Base-by-base conservation (phyloP, 208 protist genomes). In the Perkinsela sp. region DNA sequence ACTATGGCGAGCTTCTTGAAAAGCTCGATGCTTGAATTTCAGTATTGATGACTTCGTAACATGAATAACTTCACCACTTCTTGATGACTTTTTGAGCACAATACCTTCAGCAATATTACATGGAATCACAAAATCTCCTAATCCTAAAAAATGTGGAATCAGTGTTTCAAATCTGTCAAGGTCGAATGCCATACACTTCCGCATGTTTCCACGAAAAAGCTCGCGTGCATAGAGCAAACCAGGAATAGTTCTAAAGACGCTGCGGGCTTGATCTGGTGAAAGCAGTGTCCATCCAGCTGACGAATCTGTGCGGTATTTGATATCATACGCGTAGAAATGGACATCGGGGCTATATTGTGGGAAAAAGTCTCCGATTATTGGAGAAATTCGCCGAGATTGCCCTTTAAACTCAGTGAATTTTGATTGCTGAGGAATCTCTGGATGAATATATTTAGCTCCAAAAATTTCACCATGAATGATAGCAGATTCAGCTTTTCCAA, bases 301-400 rank as follows among this genome's bases (percentile, higher is more conserved):
- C 22, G 40, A 22, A 22, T 1, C 70, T 28, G 72, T 31, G 48
- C 78, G 78, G 74, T 85, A 84, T 72, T 90, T 88, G 69, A 90
- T 79, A 74, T 90, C 85, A 67, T 88, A 90, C 32, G 85, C 85
- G 70, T 87, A 88, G 71, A 90, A 90, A 68, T 85, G 82, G 28
- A 90, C 78, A 71, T 85, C 71, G 28, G 85, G 85, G 76, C 78
- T 80, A 73, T 90, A 90, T 73, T 90, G 85, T n/a, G 85, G 85
- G 70, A 88, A 88, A 29, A 78, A 71, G 68, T 90, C 79, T 30
- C 32, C 80, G 76, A 88, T 82, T 48, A 90, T 83, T 30, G 85
- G 72, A 15, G 73, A 77, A 32, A 87, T 80, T 16, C 32, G 32
- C 0, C 80, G 77, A 6, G 72, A 70, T 66, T 72, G 72, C 28